Percentiles rank a stretch among this genome's conserved stretches.
Conservation (phyloP, 2,329 filamentous ascomycete species). For the Emergomyces africanus region DNA sequence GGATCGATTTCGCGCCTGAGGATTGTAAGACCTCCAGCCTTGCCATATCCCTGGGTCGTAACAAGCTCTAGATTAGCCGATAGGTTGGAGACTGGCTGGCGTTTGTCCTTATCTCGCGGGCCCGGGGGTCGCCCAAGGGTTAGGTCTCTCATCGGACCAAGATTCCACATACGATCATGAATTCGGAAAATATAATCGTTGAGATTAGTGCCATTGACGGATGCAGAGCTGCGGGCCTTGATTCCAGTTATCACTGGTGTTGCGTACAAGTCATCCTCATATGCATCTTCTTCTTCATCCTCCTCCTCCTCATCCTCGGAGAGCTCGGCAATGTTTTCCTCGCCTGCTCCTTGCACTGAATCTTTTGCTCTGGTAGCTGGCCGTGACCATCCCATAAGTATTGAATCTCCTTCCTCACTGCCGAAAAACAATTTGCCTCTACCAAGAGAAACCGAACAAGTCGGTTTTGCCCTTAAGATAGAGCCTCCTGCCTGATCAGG, state of each 20-base stretch:
- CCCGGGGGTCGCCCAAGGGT: slow-evolving; percentile 50
- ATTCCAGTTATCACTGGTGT: slow-evolving; percentile 16
- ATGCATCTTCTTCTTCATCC: slow-evolving; percentile 46
- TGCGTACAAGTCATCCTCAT: slow-evolving; percentile 41
- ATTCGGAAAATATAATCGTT: slow-evolving; percentile 59
- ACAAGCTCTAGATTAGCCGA: slow-evolving; percentile 39
- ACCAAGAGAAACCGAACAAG: slow-evolving; percentile 57
- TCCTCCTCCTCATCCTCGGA: slow-evolving; percentile 45
- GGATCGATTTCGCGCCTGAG: slow-evolving; percentile 69
- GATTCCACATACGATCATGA: slow-evolving; percentile 63
- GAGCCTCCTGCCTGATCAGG: slow-evolving; percentile 49
- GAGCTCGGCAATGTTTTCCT: slow-evolving; percentile 32
- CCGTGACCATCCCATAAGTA: slow-evolving; percentile 66
- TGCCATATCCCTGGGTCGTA: slow-evolving; percentile 40
- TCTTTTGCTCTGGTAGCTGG: slow-evolving; percentile 50
- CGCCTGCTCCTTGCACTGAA: slow-evolving; percentile 41
- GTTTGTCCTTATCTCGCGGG: slow-evolving; percentile 16
- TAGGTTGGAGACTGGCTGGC: slow-evolving; percentile 35
- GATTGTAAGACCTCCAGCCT: slow-evolving; percentile 57
- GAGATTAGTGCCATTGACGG: slow-evolving; percentile 14
- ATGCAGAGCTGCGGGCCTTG: slow-evolving; percentile 10
- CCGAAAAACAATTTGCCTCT: slow-evolving; percentile 67
- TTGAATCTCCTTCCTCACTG: slow-evolving; percentile 69
- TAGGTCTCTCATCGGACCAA: slow-evolving; percentile 67
- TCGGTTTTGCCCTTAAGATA: slow-evolving; percentile 48